Evolutionary conservation across 345 rosid genomes (phyloP).

Genomic region (Aquilaria malaccensis): DNA sequence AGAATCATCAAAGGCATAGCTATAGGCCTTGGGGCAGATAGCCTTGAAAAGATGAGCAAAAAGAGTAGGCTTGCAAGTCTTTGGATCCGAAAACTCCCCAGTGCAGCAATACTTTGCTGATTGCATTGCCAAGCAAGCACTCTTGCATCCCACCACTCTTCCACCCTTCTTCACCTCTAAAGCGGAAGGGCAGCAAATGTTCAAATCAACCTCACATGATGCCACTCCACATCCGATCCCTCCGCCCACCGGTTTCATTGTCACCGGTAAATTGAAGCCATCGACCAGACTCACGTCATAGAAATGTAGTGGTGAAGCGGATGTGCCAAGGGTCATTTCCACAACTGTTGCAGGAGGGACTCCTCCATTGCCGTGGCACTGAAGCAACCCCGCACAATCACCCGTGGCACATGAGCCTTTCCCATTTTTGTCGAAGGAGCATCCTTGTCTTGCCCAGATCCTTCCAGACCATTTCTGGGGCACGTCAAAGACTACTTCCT

Average conservation of each 20-base stretch:
- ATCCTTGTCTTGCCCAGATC: slow-evolving; percentile 84
- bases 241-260: slow-evolving; percentile 84
- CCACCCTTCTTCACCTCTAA: slow-evolving; percentile 62
- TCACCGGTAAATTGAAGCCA: slow-evolving; percentile 81
- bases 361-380: slow-evolving; percentile 63
- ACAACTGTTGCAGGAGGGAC: slow-evolving; percentile 76
- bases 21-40: slow-evolving; percentile 82
- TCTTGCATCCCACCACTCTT: slow-evolving; percentile 77
- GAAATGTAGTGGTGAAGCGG: slow-evolving; percentile 70
- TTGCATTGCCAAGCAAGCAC: slow-evolving; percentile 94
- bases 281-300: slow-evolving; percentile 95
- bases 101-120: slow-evolving; percentile 92
- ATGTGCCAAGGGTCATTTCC: slow-evolving; percentile 81
- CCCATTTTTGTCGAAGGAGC: slow-evolving; percentile 47
- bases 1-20: slow-evolving; percentile 92
- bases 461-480: slow-evolving; percentile 84
- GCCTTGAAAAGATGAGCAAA: slow-evolving; percentile 86
- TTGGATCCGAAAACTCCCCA: slow-evolving; percentile 56
- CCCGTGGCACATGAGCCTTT: slow-evolving; percentile 71
- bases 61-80: slow-evolving; percentile 76
- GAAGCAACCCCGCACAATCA: slow-evolving; percentile 54
- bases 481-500: slow-evolving; percentile 59
- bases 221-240: slow-evolving; percentile 89
- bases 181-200: slow-evolving; percentile 79
- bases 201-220: slow-evolving; percentile 75